Base-by-base conservation (phyloP, 257 asterid species). In the Gentiana dahurica region DNA sequence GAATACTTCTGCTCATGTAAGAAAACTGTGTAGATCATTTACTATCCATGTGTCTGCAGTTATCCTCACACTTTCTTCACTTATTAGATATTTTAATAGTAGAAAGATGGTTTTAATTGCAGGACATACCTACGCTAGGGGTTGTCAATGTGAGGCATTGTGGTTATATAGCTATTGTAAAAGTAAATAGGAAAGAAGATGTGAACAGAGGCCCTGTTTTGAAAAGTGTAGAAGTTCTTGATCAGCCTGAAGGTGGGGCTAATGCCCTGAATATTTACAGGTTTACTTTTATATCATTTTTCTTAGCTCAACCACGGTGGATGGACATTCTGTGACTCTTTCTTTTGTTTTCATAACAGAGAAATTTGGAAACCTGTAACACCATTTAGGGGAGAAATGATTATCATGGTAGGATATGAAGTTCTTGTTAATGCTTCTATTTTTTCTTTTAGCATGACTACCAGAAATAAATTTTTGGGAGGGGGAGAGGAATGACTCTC, bases 221-320 rank as follows among this genome's bases (percentile, higher is more conserved):
- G 53, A 78, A 80, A 79, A 79, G 80, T 79, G 71, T 75, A 66
- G 86, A 74, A 52, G 74, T 79, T 77, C 82, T 79, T 74, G 95
- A 87, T 74, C 98, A 87, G 86, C 80, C 86, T 60, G 95, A 90
- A 65, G 98, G 98, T 45, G 98, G 98, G 70, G 98, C 94, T 64
- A 90, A 84, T 72, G 94, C 98, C 73, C 98, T 90, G 66, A 90
- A 90, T 61, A 83, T 90, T 61, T 81, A 84, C 84, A 90, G 98
- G 98, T 89, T 65, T 54, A 49, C 38, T 15, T 46, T 35, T 39
- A 11, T 7, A 41, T 41, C 46, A 41, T 41, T 41, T 4, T 41
- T 41, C 24, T 24, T 24, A 24, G 24, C 24, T 24, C 24, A 44
- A 51, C 6, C 34, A 36, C 15, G 1, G 8, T 47, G 34, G 53